Conservation (phyloP, 2,329 filamentous ascomycete genomes). For the Dactylonectria macrodidyma region DNA sequence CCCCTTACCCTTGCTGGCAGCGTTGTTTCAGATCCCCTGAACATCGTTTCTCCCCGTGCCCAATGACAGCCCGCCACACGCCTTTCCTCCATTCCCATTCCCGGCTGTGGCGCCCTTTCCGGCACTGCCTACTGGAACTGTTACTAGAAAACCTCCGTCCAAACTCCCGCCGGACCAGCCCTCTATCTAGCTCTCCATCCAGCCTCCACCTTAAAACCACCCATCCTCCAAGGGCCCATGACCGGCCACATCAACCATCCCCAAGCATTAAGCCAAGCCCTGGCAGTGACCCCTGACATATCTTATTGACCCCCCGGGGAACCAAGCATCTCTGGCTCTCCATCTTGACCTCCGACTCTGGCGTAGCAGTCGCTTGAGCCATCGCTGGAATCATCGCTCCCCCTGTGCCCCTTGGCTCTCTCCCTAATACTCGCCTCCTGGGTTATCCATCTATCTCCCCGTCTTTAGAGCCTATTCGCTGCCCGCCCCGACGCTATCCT, state of each 20-base stretch:
- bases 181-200: not conserved
- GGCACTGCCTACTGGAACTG: conserved; percentile 1
- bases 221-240: not conserved
- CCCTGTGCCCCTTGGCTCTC: not conserved
- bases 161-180: not conserved
- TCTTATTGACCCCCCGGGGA: not conserved
- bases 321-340: not conserved
- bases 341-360: not conserved
- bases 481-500: not conserved
- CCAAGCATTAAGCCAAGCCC: conserved; percentile 5
- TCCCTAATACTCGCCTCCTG: not conserved
- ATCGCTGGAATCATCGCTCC: not conserved
- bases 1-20: not conserved
- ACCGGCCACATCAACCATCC: not conserved
- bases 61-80: conserved; percentile 2
- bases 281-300: not conserved
- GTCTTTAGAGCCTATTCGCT: not conserved
- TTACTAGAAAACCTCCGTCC: conserved; percentile 1
- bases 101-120: not conserved
- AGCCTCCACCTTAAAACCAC: not conserved
- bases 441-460: not conserved
- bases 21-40: conserved; percentile 2
- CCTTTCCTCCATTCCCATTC: not conserved
- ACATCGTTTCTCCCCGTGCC: not conserved
- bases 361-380: conserved; percentile 1